Evolutionary conservation across 2,329 filamentous ascomycete genomes (phyloP).

Genomic region (Gliomastix tumulicola): DNA sequence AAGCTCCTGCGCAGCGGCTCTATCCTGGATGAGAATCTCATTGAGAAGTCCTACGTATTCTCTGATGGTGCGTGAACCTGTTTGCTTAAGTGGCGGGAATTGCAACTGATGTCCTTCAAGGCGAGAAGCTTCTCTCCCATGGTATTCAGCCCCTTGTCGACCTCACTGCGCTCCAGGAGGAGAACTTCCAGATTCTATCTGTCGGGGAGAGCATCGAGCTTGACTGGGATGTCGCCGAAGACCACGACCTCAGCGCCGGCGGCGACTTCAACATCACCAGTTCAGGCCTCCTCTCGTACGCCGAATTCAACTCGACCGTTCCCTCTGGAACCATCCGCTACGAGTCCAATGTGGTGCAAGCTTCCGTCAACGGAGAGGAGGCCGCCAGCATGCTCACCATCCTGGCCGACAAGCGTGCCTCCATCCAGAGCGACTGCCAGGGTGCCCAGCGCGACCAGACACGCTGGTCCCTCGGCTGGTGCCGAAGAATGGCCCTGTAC

Average conservation of each 20-base stretch:
- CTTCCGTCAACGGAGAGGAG: conserved; percentile 45
- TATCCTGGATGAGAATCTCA: conserved; percentile 35
- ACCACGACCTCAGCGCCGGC: conserved; percentile 36
- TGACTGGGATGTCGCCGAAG: conserved; percentile 41
- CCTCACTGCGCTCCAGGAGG: conserved; percentile 29
- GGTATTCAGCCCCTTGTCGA: conserved; percentile 41
- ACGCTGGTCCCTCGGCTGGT: conserved; percentile 38
- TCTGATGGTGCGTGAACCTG: conserved; percentile 31
- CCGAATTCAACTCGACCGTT: conserved; percentile 36
- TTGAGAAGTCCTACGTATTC: conserved; percentile 41
- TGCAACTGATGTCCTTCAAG: too few species aligned
- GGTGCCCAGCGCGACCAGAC: conserved; percentile 32
- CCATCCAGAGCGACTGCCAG: conserved; percentile 42
- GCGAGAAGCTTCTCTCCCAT: too few species aligned
- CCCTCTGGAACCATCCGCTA: conserved; percentile 44
- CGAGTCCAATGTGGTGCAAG: conserved; percentile 46
- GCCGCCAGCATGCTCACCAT: conserved; percentile 40
- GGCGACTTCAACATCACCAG: conserved; percentile 47
- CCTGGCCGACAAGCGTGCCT: conserved; percentile 39
- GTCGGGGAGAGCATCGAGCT: conserved; percentile 37
- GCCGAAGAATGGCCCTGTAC: conserved; percentile 18
- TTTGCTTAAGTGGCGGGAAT: too few species aligned
- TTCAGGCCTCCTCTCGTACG: conserved; percentile 44
- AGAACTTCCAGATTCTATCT: conserved; percentile 37
- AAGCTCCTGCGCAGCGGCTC: conserved; percentile 41